A percentile compares a stretch with the other conserved stretches of the same genome.
Evolutionary conservation across 331 rosid species (phyloP).

Genomic region (Malus hybrid): DNA sequence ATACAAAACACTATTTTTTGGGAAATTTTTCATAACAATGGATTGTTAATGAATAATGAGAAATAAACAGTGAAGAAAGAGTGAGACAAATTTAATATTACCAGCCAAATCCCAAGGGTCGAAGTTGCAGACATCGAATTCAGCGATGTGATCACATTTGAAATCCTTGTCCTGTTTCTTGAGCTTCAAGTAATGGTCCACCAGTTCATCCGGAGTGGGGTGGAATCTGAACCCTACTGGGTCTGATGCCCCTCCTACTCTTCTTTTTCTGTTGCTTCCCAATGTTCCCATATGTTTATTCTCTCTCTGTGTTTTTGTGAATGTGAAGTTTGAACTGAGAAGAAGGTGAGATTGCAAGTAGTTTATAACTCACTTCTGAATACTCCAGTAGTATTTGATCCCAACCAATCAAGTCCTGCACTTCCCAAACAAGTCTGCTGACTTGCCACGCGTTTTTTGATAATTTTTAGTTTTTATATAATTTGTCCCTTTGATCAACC

Average conservation of each 20-base stretch:
- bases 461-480: not conserved
- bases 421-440: not conserved
- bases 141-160: not conserved
- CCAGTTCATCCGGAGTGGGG: conserved; percentile 54
- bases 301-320: not conserved
- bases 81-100: not conserved
- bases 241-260: not conserved
- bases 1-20: not conserved
- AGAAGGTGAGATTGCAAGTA: not conserved
- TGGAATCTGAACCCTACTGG: conserved; percentile 50
- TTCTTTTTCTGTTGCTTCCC: not conserved
- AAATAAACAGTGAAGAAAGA: not conserved
- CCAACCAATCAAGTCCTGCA: too few species aligned
- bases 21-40: not conserved
- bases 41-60: not conserved
- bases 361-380: too few species aligned
- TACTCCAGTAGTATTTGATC: not conserved
- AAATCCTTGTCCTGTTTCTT: conserved; percentile 19
- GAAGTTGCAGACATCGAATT: conserved; percentile 8
- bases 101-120: conserved; percentile 49
- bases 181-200: conserved; percentile 26
- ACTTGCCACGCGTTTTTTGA: not conserved
- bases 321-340: not conserved
- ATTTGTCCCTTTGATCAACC: not conserved
- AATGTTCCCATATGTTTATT: not conserved